These are phyloP conservation scores for Colletotrichum neosansevieriae DNA, from an alignment of 2,329 filamentous ascomycete genomes.

Conservation along the genomic window DNA sequence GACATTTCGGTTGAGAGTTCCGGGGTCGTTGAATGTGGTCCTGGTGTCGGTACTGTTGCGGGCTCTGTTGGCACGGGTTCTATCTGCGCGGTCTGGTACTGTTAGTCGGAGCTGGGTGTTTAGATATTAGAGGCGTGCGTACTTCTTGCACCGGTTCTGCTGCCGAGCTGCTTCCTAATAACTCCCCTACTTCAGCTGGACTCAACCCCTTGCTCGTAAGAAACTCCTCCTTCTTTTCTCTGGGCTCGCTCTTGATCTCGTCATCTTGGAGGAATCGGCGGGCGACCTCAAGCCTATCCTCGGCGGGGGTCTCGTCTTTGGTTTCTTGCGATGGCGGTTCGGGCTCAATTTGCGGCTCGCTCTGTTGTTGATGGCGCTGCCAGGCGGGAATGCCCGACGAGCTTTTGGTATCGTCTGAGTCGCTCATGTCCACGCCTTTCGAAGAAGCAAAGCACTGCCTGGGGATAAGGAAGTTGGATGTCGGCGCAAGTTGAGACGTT, in stretches of 20 bases:
- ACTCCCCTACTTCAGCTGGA: slow-evolving; percentile 73
- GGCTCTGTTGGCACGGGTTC: slow-evolving; percentile 26
- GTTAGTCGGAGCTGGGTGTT: slow-evolving; percentile 5
- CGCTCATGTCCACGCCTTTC: slow-evolving; percentile 45
- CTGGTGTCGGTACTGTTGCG: slow-evolving; percentile 9
- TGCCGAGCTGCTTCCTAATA: slow-evolving; percentile 61
- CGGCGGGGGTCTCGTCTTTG: slow-evolving; percentile 34
- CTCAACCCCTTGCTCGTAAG: slow-evolving; percentile 81
- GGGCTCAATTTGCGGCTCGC: slow-evolving; percentile 15
- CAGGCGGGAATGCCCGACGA: slow-evolving; percentile 48
- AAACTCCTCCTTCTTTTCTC: slow-evolving; percentile 81
- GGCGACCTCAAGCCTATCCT: slow-evolving; percentile 70
- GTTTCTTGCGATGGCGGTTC: slow-evolving; percentile 29
- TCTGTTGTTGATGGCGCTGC: slow-evolving; percentile 45
- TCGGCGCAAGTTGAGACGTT: neutral
- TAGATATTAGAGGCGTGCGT: neutral
- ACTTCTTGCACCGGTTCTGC: slow-evolving; percentile 18
- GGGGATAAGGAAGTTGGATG: too few relatives aligned
- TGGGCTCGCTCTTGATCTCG: slow-evolving; percentile 74
- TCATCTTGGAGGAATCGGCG: slow-evolving; percentile 81
- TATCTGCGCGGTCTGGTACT: slow-evolving; percentile 3
- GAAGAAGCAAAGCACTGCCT: neutral
- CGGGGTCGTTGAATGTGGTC: slow-evolving; percentile 9
- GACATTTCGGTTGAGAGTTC: slow-evolving; percentile 1
- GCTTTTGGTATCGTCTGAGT: slow-evolving; percentile 47